phyloP scores from a whole-genome alignment of 768 basidiomycete species.

The Leccinum imitatum region DNA sequence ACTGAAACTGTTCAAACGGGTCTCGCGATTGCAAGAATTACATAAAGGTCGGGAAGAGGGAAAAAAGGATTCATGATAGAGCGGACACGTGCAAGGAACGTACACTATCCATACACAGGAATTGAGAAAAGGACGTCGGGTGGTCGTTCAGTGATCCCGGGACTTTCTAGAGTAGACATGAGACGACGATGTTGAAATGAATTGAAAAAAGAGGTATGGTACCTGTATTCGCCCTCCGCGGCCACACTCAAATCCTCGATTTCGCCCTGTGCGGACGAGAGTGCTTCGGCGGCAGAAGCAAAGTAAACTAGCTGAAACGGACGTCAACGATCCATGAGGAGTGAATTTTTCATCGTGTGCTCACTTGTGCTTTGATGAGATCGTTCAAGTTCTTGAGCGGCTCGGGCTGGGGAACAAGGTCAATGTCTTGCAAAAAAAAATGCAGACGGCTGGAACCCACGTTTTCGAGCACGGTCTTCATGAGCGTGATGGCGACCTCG shows the following conservation, averaged over 20 bases:
- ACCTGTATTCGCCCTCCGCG: conserved; percentile 96
- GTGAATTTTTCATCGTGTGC: conserved; percentile 7
- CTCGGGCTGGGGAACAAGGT: conserved; percentile 67
- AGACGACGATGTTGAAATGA: neutral
- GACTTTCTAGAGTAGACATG: conserved; percentile 59
- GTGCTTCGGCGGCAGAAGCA: conserved; percentile 73
- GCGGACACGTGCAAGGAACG: conserved; percentile 4
- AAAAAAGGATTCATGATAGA: conserved; percentile 7
- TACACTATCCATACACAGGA: conserved; percentile 11
- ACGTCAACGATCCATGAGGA: conserved; percentile 6
- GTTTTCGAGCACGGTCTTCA: conserved; percentile 98
- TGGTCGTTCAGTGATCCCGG: conserved; percentile 70
- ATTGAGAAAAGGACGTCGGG: conserved; percentile 1
- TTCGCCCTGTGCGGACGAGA: conserved; percentile 83
- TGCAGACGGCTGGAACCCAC: conserved; percentile 45
- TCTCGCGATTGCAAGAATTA: conserved; percentile 10
- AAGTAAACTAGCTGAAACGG: conserved; percentile 62
- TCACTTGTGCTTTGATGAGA: conserved; percentile 85
- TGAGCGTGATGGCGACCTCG: conserved; percentile 92
- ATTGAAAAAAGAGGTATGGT: neutral
- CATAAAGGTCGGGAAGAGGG: conserved; percentile 12
- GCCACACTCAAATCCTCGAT: conserved; percentile 91
- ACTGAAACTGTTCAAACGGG: conserved; percentile 1
- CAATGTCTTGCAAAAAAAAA: neutral
- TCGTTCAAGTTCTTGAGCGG: conserved; percentile 93